Evolutionary conservation across 306 rosid species (phyloP), one percentile per base, ranked within the genome.

Genomic region (Ormosia emarginata): DNA sequence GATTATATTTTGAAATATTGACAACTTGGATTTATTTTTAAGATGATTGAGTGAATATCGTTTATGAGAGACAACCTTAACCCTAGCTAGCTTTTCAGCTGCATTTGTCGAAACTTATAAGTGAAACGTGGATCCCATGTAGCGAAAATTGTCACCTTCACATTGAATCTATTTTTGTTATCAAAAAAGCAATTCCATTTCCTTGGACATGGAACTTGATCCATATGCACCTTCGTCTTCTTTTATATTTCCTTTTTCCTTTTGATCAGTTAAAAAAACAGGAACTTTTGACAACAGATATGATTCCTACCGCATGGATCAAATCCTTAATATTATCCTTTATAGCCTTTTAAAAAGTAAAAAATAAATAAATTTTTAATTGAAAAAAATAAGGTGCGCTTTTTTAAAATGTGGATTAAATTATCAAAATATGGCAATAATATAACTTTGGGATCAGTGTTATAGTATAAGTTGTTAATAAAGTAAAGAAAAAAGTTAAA

Each of bases 161-260:
- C 30, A 49, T 32, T 50, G 46, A 50, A 32, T 50, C 46, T 30
- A 71, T 49, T 32, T 49, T 71, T 11, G 5, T 36, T 6, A 69
- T 47, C 17, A 44, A 71, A 71, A 71, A 71, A 33, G 46, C 63
- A 71, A 71, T 33, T 52, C 77, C 77, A 71, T 71, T 71, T 71
- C 34, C 47, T 34, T 52, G 47, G 47, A 33, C n/a, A 7, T 71
- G 46, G 50, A 71, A 71, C n/a, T 47, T 57, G 12, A 17, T 49
- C 30, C 61, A 50, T 71, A 49, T 33, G 12, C 36, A 18, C 37
- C 37, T 67, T 9, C 53, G 36, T 14, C 62, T 37, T 71, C 63
- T 50, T 50, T 52, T n/a, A 33, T 71, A 41, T 71, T 71, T 52
- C 40, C 8, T 9, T 41, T 53, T 53, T 2, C 17, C 14, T 32